A percentile compares a stretch with the other conserved stretches of the same genome.
These are phyloP conservation scores for Wickerhamiella cacticola DNA, from an alignment of 805 yeast genomes.

Conservation along the genomic window DNA sequence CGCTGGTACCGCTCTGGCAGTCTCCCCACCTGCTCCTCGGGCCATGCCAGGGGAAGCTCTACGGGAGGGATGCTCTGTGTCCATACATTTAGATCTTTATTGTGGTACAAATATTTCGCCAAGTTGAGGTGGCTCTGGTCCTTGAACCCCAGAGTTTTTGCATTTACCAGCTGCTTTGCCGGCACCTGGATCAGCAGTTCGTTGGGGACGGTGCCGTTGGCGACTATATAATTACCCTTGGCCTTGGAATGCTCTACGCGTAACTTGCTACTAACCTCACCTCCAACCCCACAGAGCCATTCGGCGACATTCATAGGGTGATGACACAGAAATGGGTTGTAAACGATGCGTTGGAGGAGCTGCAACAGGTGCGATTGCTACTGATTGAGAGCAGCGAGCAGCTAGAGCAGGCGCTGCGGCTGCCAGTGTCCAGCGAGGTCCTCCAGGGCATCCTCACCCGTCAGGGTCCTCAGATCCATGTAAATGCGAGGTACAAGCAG, in stretches of 20 bases:
- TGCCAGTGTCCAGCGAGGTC: conserved; percentile 9
- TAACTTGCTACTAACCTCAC: neutral
- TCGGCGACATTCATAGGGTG: neutral
- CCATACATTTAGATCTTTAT: conserved; percentile 4
- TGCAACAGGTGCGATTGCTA: conserved; percentile 13
- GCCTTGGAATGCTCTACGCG: neutral
- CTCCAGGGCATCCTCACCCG: conserved; percentile 10
- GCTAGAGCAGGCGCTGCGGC: conserved; percentile 6
- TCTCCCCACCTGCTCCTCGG: conserved; percentile 16
- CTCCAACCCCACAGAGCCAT: conserved; percentile 7
- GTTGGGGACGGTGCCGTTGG: neutral
- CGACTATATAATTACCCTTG: conserved; percentile 2
- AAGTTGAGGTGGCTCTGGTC: neutral
- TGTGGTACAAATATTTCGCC: conserved; percentile 1
- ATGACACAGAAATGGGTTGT: conserved; percentile 6
- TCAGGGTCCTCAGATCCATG: conserved; percentile 3
- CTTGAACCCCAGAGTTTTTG: neutral
- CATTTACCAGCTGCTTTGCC: neutral
- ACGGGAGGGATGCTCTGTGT: neutral
- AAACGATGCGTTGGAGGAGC: conserved; percentile 13
- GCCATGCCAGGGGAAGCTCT: conserved; percentile 34
- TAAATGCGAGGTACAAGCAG: conserved; percentile 1
- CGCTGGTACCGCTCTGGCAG: conserved; percentile 20
- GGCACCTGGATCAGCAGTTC: conserved; percentile 9
- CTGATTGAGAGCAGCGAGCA: conserved; percentile 1